Base-by-base conservation (phyloP, 306 rosid genomes). In the Mimosa pudica region DNA sequence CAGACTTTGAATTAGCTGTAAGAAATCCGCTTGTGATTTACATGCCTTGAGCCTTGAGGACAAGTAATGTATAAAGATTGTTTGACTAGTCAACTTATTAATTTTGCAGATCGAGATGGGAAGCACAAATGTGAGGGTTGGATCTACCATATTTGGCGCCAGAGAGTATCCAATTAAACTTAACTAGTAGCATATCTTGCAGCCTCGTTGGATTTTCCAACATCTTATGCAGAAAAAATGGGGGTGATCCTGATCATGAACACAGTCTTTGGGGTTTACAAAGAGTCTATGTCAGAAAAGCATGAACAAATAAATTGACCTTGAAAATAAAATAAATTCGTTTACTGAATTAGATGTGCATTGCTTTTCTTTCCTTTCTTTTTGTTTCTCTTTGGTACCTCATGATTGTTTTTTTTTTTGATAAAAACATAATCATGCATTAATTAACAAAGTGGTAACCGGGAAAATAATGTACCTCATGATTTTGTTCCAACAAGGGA, bases 1-100 rank as follows among this genome's bases (percentile, higher is more conserved):
- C 86, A n/a, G 98, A 95, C 82, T 93, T 93, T 79, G 98, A 95
- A 73, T 96, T 68, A 87, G 99, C 99, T 74, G 99, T 95, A 86
- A 95, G 92, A 65, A 86, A 45, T 42, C 46, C 11, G 16, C 47
- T 45, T 52, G 54, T 30, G 75, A 75, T 65, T 65, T 33, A 33
- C 73, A 49, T 68, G 58, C 35, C 9, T 71, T 75, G 45, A 44
- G 63, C 52, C 46, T 7, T 24, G 32, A 61, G 41, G 46, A 77
- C 18, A 51, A 58, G 74, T 44, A 71, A 57, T 38, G 32, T 80
- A 74, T 48, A 58, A 24, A 66, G 48, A 60, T 58, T 68, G 62
- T 33, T 77, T 71, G 24, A 63, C 75, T 54, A 11, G 6, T 41
- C 70, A 58, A 30, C 47, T 71, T 42, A 42, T 57, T 75, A 10